phyloP scores from a whole-genome alignment of 495 filamentous ascomycete genomes.

The Hypoxylon perforatum region DNA sequence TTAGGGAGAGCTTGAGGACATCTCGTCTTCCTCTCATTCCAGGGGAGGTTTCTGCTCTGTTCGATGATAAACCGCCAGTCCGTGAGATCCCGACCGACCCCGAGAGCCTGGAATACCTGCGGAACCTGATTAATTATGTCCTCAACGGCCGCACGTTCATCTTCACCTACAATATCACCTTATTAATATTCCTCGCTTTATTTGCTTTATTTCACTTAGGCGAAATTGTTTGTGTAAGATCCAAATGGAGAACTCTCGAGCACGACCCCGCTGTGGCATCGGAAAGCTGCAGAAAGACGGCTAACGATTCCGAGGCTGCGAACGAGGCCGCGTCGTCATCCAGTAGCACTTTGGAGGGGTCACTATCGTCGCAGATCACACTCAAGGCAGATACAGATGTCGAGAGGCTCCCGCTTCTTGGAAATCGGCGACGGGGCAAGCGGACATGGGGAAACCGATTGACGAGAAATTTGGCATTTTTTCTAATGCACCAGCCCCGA shows the following conservation, averaged over 20 bases:
- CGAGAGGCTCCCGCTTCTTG: slow-evolving; percentile 42
- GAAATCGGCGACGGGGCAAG: slow-evolving; percentile 18
- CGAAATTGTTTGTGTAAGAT: slow-evolving; percentile 25
- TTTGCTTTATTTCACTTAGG: slow-evolving; percentile 46
- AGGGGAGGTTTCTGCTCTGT: slow-evolving; percentile 18
- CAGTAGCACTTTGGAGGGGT: slow-evolving; percentile 40
- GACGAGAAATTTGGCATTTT: slow-evolving; percentile 37
- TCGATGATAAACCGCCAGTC: slow-evolving; percentile 3
- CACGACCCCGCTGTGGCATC: slow-evolving; percentile 4
- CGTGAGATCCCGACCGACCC: slow-evolving; percentile 37
- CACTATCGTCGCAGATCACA: slow-evolving; percentile 27
- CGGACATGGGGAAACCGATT: slow-evolving; percentile 1
- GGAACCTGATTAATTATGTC: slow-evolving; percentile 45
- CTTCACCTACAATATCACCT: slow-evolving; percentile 48
- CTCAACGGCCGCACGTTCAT: slow-evolving; percentile 49
- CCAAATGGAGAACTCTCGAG: slow-evolving; percentile 37
- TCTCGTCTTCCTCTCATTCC: slow-evolving; percentile 23
- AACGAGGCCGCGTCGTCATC: slow-evolving; percentile 38
- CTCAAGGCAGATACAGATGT: slow-evolving; percentile 38
- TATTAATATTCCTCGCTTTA: slow-evolving; percentile 44
- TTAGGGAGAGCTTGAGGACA: slow-evolving; percentile 38
- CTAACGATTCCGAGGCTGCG: slow-evolving; percentile 26
- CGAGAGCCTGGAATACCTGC: slow-evolving; percentile 48
- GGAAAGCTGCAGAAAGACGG: slow-evolving; percentile 9
- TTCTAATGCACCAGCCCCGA: slow-evolving; percentile 64